phyloP scores from a whole-genome alignment of 495 filamentous ascomycete genomes.

The Hypoxylon crocopeplum region DNA sequence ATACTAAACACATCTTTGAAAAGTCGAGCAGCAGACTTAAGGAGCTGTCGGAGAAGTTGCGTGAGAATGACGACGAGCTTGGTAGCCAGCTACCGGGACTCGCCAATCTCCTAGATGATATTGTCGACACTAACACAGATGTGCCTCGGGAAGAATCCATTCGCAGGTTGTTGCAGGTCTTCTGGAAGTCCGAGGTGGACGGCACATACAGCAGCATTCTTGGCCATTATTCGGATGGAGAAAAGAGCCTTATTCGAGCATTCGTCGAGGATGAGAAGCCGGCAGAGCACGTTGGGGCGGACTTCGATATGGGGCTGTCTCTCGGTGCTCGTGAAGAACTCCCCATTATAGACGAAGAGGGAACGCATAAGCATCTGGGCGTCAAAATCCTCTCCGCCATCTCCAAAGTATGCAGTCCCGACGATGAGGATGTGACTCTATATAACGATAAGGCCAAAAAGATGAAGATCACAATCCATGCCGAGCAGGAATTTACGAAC shows the following conservation, averaged over 20 bases:
- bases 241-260: constrained; percentile 3
- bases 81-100: constrained; percentile 8
- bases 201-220: constrained; percentile 7
- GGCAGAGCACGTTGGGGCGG: constrained; percentile 22
- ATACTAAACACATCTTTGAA: constrained; percentile 3
- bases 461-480: constrained; percentile 20
- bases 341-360: constrained; percentile 2
- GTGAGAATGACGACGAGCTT: constrained; percentile 12
- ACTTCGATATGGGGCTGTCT: constrained; percentile 18
- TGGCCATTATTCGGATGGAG: neutral
- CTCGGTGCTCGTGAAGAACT: constrained; percentile 17
- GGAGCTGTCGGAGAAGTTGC: constrained; percentile 4
- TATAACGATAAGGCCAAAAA: constrained; percentile 15
- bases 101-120: constrained; percentile 12
- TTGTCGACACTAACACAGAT: constrained; percentile 4
- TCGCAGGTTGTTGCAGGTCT: constrained; percentile 17
- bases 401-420: neutral
- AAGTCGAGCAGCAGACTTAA: constrained; percentile 9
- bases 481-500: constrained; percentile 50
- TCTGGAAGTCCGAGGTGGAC: constrained; percentile 16
- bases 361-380: too few species aligned
- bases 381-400: neutral
- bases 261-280: constrained; percentile 20
- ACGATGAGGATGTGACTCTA: constrained; percentile 3
- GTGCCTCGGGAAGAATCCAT: constrained; percentile 18